Conservation (phyloP, 1,284 basidiomycete genomes). For the Rhodotorula sp. region DNA sequence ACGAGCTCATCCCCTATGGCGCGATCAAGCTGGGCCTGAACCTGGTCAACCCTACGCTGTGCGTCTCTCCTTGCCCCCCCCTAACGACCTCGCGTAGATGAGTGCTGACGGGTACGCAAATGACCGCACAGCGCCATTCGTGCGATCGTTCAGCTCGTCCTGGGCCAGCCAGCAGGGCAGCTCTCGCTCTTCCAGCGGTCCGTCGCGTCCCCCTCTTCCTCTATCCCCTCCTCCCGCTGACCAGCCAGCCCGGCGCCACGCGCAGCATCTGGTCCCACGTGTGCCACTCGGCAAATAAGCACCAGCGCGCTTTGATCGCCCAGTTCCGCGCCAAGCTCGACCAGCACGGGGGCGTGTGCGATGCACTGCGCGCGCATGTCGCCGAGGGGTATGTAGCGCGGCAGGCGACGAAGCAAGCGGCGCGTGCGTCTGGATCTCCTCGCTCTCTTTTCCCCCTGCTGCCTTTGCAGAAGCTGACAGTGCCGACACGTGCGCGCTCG, state of each 20-base stretch:
- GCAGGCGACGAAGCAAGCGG: constrained; percentile 23
- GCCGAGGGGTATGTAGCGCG: constrained; percentile 25
- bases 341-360: constrained; percentile 7
- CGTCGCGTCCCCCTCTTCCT: not conserved
- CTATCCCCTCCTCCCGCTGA: not conserved
- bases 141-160: constrained; percentile 37
- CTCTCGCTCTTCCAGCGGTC: constrained; percentile 40
- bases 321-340: constrained; percentile 28
- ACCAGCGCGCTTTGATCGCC: constrained; percentile 32
- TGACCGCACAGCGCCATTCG: constrained; percentile 27
- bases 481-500: not conserved
- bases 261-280: constrained; percentile 37
- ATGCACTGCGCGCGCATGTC: constrained; percentile 32
- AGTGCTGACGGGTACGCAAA: too few species aligned
- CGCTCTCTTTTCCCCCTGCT: too few species aligned
- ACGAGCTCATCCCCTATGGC: constrained; percentile 39
- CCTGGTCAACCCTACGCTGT: constrained; percentile 41
- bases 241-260: not conserved
- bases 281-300: constrained; percentile 30
- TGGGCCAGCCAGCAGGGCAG: constrained; percentile 38
- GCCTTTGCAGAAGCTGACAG: not conserved
- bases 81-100: not conserved
- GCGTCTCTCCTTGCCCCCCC: not conserved
- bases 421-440: constrained; percentile 17
- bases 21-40: constrained; percentile 36